Evolutionary conservation across 306 rosid genomes (phyloP).

Genomic region (Quercus engelmannii): DNA sequence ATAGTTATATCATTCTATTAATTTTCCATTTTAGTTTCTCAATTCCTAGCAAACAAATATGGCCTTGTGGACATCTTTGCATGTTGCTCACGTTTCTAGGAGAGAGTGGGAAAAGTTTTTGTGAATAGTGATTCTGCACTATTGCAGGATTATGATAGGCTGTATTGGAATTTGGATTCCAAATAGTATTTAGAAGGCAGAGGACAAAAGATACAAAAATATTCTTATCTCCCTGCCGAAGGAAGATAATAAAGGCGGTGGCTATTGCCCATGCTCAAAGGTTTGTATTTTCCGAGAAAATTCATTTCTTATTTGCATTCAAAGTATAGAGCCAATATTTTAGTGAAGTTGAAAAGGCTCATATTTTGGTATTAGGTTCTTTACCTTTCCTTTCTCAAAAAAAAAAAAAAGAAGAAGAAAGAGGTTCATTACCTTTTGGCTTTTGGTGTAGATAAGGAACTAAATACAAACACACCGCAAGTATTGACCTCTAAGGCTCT

Average conservation of each 20-base stretch:
- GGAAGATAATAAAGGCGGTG: neutral
- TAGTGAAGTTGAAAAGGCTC: neutral
- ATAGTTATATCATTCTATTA: no score
- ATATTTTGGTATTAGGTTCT: neutral
- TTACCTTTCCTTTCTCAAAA: no score
- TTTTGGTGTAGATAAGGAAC: no score
- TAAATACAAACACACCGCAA: no score
- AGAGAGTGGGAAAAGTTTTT: neutral
- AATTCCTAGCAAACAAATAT: neutral
- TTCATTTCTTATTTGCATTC: neutral
- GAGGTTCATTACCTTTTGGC: no score
- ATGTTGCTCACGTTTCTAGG: neutral
- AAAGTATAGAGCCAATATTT: neutral
- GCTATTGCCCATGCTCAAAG: neutral
- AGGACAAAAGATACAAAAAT: neutral
- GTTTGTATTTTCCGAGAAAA: neutral
- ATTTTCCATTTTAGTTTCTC: neutral
- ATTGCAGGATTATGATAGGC: neutral
- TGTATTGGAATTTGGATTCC: neutral
- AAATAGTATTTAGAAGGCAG: neutral
- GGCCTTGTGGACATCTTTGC: neutral
- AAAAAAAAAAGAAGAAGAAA: no score
- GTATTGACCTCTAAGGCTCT: no score
- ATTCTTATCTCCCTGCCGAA: constrained; percentile 26
- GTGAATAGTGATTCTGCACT: neutral